Base-by-base conservation (phyloP, 768 basidiomycete genomes). In the Piloderma croceum region DNA sequence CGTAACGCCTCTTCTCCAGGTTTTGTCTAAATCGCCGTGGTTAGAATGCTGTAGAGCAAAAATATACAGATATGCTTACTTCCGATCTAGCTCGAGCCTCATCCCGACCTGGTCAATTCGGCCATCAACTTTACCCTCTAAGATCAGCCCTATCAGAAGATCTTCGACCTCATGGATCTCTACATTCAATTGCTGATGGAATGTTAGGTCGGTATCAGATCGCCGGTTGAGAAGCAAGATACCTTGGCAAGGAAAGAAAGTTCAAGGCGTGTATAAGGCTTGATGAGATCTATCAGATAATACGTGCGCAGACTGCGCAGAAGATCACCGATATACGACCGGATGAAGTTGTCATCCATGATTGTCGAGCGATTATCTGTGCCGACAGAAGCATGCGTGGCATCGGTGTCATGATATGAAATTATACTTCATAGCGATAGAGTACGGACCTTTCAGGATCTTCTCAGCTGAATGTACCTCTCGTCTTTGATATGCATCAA, bases 381-480 rank as follows among this genome's bases (percentile, higher is more conserved):
- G 4, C 21, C 3, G 10, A 24, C 34, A 19, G 15, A 17, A n/a
- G n/a, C n/a, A n/a, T n/a, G n/a, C n/a, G n/a, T n/a, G n/a, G n/a
- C n/a, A n/a, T n/a, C n/a, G n/a, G n/a, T n/a, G n/a, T n/a, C n/a
- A n/a, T n/a, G n/a, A n/a, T n/a, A 33, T 45, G 23, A 1, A 51
- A 42, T 24, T 40, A 29, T 11, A 34, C 23, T 19, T 6, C 36
- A 35, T 29, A 32, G 9, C 23, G 5, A 10, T 18, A 0, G 7
- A 17, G 31, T 22, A 57, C 67, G 25, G 38, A 89, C 92, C 90
- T 66, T 81, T 77, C 40, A 99, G 60, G 46, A 99, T 96, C 68
- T 83, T 93, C 67, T 99, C 94, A 1, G 96, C 96, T n/a, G 85
- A 75, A 60, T 97, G 93, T 1, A 98, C 94, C 56, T 98, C 93